Base-by-base conservation (phyloP, 1,284 basidiomycete species). In the Meripilus lineatus region DNA sequence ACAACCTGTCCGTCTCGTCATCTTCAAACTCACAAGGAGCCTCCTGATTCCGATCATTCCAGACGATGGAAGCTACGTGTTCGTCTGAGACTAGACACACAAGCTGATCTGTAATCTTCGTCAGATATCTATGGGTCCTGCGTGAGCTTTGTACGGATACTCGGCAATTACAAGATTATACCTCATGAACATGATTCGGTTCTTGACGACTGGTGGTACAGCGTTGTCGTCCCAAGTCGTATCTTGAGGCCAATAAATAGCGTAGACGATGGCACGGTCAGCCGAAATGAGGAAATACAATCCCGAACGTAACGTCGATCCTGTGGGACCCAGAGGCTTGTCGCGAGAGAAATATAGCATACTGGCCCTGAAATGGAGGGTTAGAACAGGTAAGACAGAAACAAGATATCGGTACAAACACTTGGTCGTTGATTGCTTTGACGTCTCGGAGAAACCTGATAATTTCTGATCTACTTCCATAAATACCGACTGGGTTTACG, bases 171-270 rank as follows among this genome's bases (percentile, higher is more conserved):
- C 25, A 17, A 26, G n/a, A 30, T 10, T n/a, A 18, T 8, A 78
- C 80, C 79, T 59, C 74, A 83, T 79, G 51, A 83, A 82, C 0
- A 76, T 80, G 5, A 76, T 61, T 11, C 79, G 65, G 56, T 80
- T 82, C 1, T 73, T 65, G 20, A 64, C 54, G 32, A 77, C 67
- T 3, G 75, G 64, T 0, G 69, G 62, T 1, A 61, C 41, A 0
- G 72, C 69, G 24, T 66, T 60, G 55, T 80, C 75, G 22, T 74
- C 61, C 80, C 81, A 83, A 0, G 79, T 82, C 0, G 63, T 67
- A 28, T 76, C 68, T 50, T 83, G 75, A 0, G 79, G 80, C 79
- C 80, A 83, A 46, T 77, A 80, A 4, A 83, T 51, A 17, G 77
- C 66, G 45, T 71, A 76, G 1, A 74, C 36, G 21, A 64, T 56